phyloP scores from a whole-genome alignment of 2,329 filamentous ascomycete genomes.

The Plenodomus tracheiphilus region DNA sequence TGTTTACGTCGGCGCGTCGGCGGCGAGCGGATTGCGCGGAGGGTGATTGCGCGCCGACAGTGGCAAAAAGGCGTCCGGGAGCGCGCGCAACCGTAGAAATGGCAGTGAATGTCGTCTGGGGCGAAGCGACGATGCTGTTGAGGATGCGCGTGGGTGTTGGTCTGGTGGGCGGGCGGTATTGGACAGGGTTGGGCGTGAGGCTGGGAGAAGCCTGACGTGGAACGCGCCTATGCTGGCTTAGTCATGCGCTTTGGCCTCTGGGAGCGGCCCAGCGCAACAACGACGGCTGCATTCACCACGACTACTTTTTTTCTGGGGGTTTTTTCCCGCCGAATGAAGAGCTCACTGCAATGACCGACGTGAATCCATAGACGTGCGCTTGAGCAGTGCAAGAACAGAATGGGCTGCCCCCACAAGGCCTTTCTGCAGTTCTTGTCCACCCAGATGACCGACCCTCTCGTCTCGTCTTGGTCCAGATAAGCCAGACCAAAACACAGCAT shows the following conservation, averaged over 20 bases:
- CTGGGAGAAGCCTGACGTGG: constrained; percentile 6
- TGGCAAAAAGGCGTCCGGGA: constrained; percentile 13
- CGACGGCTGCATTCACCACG: not conserved
- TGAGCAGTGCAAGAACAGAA: too few species aligned
- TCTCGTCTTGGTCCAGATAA: too few species aligned
- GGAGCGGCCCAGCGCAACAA: not conserved
- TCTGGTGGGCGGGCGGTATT: constrained; percentile 16
- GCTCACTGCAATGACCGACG: too few species aligned
- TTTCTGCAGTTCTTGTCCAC: too few species aligned
- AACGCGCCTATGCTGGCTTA: constrained; percentile 6
- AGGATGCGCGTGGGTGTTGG: constrained; percentile 21
- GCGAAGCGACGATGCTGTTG: constrained; percentile 25
- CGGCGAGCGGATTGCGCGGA: constrained; percentile 27
- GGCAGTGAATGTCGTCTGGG: constrained; percentile 18
- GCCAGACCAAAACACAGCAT: too few species aligned
- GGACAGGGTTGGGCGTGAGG: constrained; percentile 10
- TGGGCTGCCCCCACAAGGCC: too few species aligned
- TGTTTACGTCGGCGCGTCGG: constrained; percentile 42
- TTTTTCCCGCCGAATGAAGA: too few species aligned
- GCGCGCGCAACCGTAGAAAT: constrained; percentile 27
- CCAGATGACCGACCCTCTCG: too few species aligned
- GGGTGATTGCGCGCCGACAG: constrained; percentile 26
- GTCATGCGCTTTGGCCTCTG: constrained; percentile 1
- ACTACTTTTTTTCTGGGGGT: too few species aligned
- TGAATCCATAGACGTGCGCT: too few species aligned